Percentiles rank a stretch among this genome's conserved stretches.
These are phyloP conservation scores for Microbotryum violaceum DNA, from an alignment of 1,284 basidiomycete species.

Conservation along the genomic window DNA sequence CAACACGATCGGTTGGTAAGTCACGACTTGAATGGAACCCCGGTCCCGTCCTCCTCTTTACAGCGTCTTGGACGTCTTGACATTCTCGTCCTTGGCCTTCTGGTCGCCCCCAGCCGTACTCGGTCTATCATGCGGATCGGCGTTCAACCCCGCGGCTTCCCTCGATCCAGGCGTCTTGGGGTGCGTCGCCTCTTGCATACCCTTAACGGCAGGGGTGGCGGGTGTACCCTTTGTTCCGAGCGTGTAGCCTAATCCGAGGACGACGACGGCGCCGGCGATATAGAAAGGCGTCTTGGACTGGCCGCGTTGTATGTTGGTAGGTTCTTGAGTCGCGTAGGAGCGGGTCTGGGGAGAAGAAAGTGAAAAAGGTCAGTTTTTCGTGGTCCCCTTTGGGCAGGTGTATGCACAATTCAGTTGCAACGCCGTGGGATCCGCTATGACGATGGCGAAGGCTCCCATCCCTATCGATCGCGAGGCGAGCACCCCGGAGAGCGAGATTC, in stretches of 20 bases:
- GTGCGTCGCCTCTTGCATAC: constrained; percentile 15
- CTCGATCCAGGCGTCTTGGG: constrained; percentile 10
- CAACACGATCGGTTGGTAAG: no score
- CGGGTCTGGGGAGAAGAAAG: no score
- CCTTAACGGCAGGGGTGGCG: constrained; percentile 18
- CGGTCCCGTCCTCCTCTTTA: no score
- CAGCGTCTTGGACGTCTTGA: no score
- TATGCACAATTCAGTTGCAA: no score
- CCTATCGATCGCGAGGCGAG: no score
- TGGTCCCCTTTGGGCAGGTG: no score
- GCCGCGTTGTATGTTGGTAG: constrained; percentile 25
- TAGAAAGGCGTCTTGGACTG: constrained; percentile 18
- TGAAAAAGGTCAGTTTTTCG: no score
- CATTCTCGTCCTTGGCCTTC: constrained; percentile 1
- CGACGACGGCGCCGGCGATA: constrained; percentile 13
- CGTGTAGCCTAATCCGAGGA: constrained; percentile 22
- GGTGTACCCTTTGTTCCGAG: constrained; percentile 16
- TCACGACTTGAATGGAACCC: no score
- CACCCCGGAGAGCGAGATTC: no score
- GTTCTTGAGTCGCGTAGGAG: constrained; percentile 8
- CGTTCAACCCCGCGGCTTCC: constrained; percentile 5
- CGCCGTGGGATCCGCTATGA: no score
- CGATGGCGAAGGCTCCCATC: no score
- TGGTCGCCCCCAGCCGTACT: constrained; percentile 7
- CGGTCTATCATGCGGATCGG: constrained; percentile 7